Base-by-base conservation (phyloP, 2,329 filamentous ascomycete genomes). In the Anisogramma anomala region DNA sequence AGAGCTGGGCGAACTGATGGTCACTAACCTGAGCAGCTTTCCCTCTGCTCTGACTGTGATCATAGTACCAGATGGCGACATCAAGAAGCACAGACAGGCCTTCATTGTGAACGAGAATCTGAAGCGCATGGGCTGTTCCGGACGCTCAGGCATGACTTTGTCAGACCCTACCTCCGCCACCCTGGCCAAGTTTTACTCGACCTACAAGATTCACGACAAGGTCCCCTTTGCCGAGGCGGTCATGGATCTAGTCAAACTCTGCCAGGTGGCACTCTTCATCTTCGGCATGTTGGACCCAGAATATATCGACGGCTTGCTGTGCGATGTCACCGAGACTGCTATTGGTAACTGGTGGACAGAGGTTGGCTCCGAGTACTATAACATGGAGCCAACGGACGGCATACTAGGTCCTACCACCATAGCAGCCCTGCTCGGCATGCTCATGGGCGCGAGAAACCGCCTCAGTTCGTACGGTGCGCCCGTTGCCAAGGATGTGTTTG, bases 261-360 rank as follows among this genome's bases (percentile, higher is more conserved):
- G 88, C 52, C 91, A 98, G 59, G 77, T 86, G 25, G 87, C 91
- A 0, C 65, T 98, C 45, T 81, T 84, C 55, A 68, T 95, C 46
- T 98, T 95, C 60, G 84, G 82, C 40, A 86, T 88, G 57, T 67
- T 96, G 5, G 80, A 84, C n/a, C 73, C 81, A 22, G 84, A 88
- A 49, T 96, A 94, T 57, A 84, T 85, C 6, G 91, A 98, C 54
- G 91, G 91, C 0, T 64, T 95, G 18, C 72, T 98, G 3, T 98
- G 91, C 58, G 91, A 98, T 62, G 71, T 91, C 32, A 96, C 91
- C 0, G 91, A 98, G 58, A 80, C 74, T 47, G 86, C 88, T 2
- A 78, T 96, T 52, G 82, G 80, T 47, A 84, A 95, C 58, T 98
- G 91, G 91, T 96, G 91, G 91, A 80, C 84, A 1, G 85, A 94